phyloP scores from a whole-genome alignment of 1,139 yeast genomes.

The Zygoascus hellenicus region DNA sequence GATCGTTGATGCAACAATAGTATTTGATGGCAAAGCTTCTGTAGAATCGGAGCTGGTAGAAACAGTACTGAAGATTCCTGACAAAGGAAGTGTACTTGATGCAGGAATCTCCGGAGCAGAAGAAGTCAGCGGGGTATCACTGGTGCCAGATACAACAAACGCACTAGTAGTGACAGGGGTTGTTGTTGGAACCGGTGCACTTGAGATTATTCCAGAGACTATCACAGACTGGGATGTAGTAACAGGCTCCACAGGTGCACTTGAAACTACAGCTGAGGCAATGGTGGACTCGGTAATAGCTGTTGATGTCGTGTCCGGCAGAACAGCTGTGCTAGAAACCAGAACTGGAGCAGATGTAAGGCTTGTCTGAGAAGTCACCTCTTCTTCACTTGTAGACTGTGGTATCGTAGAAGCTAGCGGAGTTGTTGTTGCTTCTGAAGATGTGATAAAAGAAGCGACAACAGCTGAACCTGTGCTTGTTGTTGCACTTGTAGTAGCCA shows the following conservation, averaged over 20 bases:
- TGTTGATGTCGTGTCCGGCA: not conserved
- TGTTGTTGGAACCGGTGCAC: constrained; percentile 3
- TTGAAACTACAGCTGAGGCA: too few species aligned
- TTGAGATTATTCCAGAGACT: not conserved
- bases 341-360: not conserved
- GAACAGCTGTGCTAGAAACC: not conserved
- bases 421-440: too few species aligned
- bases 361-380: not conserved
- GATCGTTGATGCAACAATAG: constrained; percentile 7
- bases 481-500: not conserved
- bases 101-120: constrained; percentile 1
- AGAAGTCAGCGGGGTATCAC: not conserved
- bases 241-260: too few species aligned
- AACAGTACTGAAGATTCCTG: constrained; percentile 1
- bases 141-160: not conserved
- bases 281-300: not conserved
- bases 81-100: constrained; percentile 1
- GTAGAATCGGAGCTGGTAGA: constrained; percentile 8
- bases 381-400: too few species aligned
- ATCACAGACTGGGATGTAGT: too few species aligned
- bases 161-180: not conserved
- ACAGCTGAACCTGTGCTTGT: not conserved
- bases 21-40: constrained; percentile 4
- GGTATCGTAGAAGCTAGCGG: too few species aligned
- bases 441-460: not conserved